These are phyloP conservation scores for Amanita subjunquillea DNA, from an alignment of 768 basidiomycete species.

Conservation along the genomic window DNA sequence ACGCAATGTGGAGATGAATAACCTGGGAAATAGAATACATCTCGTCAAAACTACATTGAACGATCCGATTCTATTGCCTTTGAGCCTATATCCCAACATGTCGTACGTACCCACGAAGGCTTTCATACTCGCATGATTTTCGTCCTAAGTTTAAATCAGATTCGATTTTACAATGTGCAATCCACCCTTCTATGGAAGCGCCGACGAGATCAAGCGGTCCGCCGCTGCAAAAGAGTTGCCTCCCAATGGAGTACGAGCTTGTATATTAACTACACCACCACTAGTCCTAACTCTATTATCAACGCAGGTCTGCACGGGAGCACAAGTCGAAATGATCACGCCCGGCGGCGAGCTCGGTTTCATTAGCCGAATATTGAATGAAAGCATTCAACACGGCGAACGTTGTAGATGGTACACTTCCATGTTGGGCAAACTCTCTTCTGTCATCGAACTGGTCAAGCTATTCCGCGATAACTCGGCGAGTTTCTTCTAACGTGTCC, in stretches of 20 bases:
- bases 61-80: slow-evolving; percentile 37
- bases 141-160: slow-evolving; percentile 14
- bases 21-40: slow-evolving; percentile 37
- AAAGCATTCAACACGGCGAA: slow-evolving; percentile 43
- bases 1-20: slow-evolving; percentile 48
- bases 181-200: slow-evolving; percentile 86
- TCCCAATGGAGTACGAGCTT: slow-evolving; percentile 52
- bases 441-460: slow-evolving; percentile 51
- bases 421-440: slow-evolving; percentile 82
- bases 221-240: slow-evolving; percentile 51
- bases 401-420: slow-evolving; percentile 88
- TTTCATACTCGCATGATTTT: not conserved
- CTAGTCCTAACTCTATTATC: not conserved
- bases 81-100: slow-evolving; percentile 12
- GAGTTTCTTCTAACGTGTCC: slow-evolving; percentile 2
- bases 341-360: slow-evolving; percentile 80
- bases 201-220: slow-evolving; percentile 52
- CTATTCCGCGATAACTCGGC: slow-evolving; percentile 34
- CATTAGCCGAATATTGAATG: slow-evolving; percentile 64
- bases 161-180: slow-evolving; percentile 91
- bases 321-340: slow-evolving; percentile 82
- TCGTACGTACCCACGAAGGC: slow-evolving; percentile 8
- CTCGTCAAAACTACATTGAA: slow-evolving; percentile 27
- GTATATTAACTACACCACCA: not conserved
- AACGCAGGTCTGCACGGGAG: slow-evolving; percentile 73